Evolutionary conservation across 1,284 basidiomycete genomes (phyloP), one percentile per base, ranked within the genome.

Genomic region (Tremellales sp.): DNA sequence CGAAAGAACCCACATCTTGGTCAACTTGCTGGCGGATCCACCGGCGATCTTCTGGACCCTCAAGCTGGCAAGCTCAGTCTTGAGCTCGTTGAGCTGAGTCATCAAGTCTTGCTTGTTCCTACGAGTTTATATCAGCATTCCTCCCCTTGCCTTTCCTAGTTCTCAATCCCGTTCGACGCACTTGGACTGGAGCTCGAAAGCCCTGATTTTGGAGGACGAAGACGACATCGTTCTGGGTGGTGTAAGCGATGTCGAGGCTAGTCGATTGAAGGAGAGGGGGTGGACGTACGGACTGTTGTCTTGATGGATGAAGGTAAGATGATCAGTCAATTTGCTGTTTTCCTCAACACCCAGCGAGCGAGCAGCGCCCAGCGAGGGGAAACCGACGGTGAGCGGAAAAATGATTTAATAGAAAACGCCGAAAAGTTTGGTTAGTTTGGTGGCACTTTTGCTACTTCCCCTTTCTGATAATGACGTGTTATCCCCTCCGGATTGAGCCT

Each of bases 21-120:
- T 93, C 68, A 99, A 82, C 81, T 98, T 98, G 61, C 88, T 86
- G 53, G 93, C 87, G 65, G 89, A 89, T 52, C 92, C 92, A 74
- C 93, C 93, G 61, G 90, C 90, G 72, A 96, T 90, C 84, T 97
- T 98, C 82, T 97, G 92, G 63, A 98, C 96, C 65, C 93, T 87
- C 74, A 97, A 81, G 66, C 80, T 80, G 62, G 92, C 81, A 68
- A 98, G 89, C 84, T 99, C 96, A 57, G 80, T 84, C 85, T 93
- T 97, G 79, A 98, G 84, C 80, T 98, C 96, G 53, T 78, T 77
- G 58, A 99, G 84, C 78, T 97, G 92, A 78, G 92, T 93, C 65
- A 84, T 79, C 80, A 99, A 85, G 84, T 97, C 96, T 80, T 86
- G 87, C 83, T 97, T 97, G 68, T 88, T 90, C 86, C 91, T 96